Evolutionary conservation across 2,329 filamentous ascomycete genomes (phyloP).

Genomic region (Sarocladium brachiariae): DNA sequence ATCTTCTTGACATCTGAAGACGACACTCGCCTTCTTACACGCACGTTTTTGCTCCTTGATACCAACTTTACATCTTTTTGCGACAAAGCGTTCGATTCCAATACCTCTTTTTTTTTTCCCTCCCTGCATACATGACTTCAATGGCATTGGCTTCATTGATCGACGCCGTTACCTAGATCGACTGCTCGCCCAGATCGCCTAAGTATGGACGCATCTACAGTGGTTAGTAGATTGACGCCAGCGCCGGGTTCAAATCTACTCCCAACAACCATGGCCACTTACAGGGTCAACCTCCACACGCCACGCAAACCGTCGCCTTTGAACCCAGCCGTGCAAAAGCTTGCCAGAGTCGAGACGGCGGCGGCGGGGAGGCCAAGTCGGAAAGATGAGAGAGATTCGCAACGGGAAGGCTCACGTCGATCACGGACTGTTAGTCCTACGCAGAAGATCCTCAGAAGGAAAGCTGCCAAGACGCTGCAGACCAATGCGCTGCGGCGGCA

Average conservation of each 20-base stretch:
- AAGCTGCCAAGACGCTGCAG: constrained; percentile 34
- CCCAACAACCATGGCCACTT: background rate
- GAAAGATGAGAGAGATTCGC: background rate
- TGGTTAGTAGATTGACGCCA: background rate
- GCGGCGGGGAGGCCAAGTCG: constrained; percentile 9
- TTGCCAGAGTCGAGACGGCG: background rate
- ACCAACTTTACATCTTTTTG: too few species aligned
- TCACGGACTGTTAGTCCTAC: constrained; percentile 28
- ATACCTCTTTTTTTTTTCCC: background rate
- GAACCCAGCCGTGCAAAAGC: constrained; percentile 17
- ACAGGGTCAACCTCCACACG: constrained; percentile 9
- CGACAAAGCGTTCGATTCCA: background rate
- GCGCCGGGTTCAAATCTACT: background rate
- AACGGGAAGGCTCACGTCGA: background rate
- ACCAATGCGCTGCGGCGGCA: constrained; percentile 25
- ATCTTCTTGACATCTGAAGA: too few species aligned
- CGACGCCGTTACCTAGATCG: background rate
- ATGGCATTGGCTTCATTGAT: background rate
- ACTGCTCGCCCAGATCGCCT: background rate
- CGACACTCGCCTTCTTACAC: too few species aligned
- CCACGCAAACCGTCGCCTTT: constrained; percentile 23
- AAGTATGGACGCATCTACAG: constrained; percentile 3
- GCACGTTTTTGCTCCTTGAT: too few species aligned
- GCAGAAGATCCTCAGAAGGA: constrained; percentile 33
- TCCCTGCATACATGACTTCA: background rate